A percentile compares a stretch with the other conserved stretches of the same genome.
Conservation (phyloP, 768 basidiomycete species). For the Gloeophyllum trabeum region DNA sequence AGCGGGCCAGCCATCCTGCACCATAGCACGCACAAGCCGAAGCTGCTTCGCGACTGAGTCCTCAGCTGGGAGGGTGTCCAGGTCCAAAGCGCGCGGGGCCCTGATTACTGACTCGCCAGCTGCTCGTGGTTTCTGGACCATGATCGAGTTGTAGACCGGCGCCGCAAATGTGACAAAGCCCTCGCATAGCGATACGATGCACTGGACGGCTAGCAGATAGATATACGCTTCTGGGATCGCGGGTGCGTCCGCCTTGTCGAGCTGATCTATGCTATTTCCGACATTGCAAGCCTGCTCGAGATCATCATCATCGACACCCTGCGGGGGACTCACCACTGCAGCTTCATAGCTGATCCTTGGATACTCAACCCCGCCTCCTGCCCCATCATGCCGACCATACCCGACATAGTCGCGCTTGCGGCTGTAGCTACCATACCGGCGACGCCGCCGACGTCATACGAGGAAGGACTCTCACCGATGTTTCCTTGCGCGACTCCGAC, state of each 20-base stretch:
- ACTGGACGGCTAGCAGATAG: conserved; percentile 86
- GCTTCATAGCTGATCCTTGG: conserved; percentile 70
- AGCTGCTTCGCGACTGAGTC: conserved; percentile 48
- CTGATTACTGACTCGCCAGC: conserved; percentile 56
- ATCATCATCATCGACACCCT: too few relatives aligned
- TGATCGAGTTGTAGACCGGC: conserved; percentile 63
- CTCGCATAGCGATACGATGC: conserved; percentile 76
- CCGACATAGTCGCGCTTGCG: conserved; percentile 70
- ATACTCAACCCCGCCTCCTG: conserved; percentile 59
- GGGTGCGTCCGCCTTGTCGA: conserved; percentile 95
- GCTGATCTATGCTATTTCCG: conserved; percentile 83
- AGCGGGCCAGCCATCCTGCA: conserved; percentile 87
- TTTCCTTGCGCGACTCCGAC: conserved; percentile 43
- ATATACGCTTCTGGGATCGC: conserved; percentile 89
- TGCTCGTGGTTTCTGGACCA: conserved; percentile 48
- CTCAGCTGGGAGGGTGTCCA: conserved; percentile 41
- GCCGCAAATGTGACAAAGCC: conserved; percentile 69
- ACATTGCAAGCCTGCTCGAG: too few relatives aligned
- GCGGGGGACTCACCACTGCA: conserved; percentile 63
- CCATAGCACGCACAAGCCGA: conserved; percentile 58
- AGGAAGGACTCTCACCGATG: conserved; percentile 21
- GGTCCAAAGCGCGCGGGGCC: conserved; percentile 65
- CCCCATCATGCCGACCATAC: conserved; percentile 81
- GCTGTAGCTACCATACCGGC: conserved; percentile 83
- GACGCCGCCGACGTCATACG: conserved; percentile 51